A percentile compares a stretch with the other conserved stretches of the same genome.
Evolutionary conservation across 208 protist species (phyloP).

Genomic region (Naegleria fowleri): DNA sequence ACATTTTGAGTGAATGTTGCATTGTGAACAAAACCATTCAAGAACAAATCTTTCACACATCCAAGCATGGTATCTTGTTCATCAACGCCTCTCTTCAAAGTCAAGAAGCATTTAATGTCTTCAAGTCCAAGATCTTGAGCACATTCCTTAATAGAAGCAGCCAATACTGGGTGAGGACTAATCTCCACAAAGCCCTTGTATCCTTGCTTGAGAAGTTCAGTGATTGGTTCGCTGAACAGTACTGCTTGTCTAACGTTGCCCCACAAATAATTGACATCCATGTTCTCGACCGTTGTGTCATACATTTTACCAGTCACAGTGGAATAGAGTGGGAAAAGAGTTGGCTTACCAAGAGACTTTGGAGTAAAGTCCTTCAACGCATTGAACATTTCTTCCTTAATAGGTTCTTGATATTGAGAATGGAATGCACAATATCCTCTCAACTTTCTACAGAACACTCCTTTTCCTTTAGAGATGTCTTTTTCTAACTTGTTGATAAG

Average conservation of each 20-base stretch:
- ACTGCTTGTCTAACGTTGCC: neutral
- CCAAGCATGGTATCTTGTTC: neutral
- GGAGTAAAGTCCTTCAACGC: neutral
- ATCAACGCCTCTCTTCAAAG: neutral
- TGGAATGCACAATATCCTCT: neutral
- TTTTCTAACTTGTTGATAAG: neutral
- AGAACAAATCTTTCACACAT: neutral
- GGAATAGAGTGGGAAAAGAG: neutral
- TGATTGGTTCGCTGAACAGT: neutral
- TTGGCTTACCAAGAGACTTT: neutral
- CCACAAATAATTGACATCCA: neutral
- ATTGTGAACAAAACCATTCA: neutral
- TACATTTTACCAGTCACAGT: slow-evolving; percentile 12
- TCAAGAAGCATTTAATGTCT: neutral
- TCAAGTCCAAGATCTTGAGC: neutral
- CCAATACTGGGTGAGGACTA: neutral
- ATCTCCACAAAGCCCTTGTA: neutral
- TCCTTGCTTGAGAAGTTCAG: neutral
- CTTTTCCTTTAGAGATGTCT: neutral
- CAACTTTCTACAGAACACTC: neutral
- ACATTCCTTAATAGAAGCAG: neutral
- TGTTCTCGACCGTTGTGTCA: neutral
- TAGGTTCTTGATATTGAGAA: neutral
- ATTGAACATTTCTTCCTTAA: neutral
- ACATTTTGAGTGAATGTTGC: neutral